Percentiles rank a stretch among this genome's conserved stretches.
phyloP scores from a whole-genome alignment of 352 stramenopile genomes.

The Globisporangium apiculatum region DNA sequence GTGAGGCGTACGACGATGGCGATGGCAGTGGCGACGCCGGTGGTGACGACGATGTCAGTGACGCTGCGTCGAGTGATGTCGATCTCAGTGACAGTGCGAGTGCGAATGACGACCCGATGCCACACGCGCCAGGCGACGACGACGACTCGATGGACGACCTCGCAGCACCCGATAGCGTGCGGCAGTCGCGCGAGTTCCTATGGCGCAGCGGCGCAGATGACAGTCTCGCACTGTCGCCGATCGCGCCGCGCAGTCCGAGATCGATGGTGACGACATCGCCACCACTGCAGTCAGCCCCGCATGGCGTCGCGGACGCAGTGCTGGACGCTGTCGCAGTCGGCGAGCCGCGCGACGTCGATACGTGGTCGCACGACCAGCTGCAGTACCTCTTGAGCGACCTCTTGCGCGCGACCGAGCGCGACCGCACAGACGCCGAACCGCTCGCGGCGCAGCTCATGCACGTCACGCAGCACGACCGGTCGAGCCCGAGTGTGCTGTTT shows the following conservation, averaged over 20 bases:
- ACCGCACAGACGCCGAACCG: slow-evolving; percentile 6
- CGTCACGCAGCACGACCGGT: slow-evolving; percentile 9
- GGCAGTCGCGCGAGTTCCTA: slow-evolving; percentile 1
- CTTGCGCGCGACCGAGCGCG: slow-evolving; percentile 16
- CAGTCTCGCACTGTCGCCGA: slow-evolving; percentile 17
- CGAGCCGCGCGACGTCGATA: slow-evolving; percentile 19
- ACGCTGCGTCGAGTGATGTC: not conserved
- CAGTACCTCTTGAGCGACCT: slow-evolving; percentile 54
- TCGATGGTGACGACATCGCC: too few relatives aligned
- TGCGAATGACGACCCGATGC: not conserved
- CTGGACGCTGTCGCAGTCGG: not conserved
- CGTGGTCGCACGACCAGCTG: slow-evolving; percentile 54
- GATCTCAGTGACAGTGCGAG: not conserved
- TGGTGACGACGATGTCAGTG: slow-evolving; percentile 1
- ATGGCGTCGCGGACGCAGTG: not conserved
- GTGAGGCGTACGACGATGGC: not conserved
- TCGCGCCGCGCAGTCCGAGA: not conserved
- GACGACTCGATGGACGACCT: slow-evolving; percentile 7
- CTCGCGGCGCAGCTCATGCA: slow-evolving; percentile 1
- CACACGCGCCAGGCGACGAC: not conserved
- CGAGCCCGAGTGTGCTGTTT: slow-evolving; percentile 65
- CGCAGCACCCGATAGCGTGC: slow-evolving; percentile 2
- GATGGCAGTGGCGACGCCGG: not conserved
- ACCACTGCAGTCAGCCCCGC: too few relatives aligned
- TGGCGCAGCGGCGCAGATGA: slow-evolving; percentile 13